These are phyloP conservation scores for Phytophthora brassicae DNA, from an alignment of 352 stramenopile species.

Conservation along the genomic window DNA sequence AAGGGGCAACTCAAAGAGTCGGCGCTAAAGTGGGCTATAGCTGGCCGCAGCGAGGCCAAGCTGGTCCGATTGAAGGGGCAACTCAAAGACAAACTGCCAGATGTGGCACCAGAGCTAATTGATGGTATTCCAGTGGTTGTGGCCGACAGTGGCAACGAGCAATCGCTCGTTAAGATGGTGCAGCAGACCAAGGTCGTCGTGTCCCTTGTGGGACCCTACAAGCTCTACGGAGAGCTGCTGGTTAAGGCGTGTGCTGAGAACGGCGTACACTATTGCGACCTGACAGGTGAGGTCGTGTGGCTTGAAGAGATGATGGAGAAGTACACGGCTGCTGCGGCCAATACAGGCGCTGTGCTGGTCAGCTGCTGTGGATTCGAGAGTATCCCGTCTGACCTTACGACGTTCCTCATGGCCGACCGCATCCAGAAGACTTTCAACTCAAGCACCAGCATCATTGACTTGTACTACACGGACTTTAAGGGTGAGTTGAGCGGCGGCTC, in stretches of 20 bases:
- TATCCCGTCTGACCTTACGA: slow-evolving; percentile 86
- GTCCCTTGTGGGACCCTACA: slow-evolving; percentile 88
- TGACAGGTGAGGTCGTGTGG: slow-evolving; percentile 91
- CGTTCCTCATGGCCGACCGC: slow-evolving; percentile 67
- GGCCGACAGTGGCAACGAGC: slow-evolving; percentile 55
- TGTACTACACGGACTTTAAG: slow-evolving; percentile 53
- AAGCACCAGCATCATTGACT: slow-evolving; percentile 35
- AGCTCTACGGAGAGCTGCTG: slow-evolving; percentile 80
- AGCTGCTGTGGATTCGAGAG: slow-evolving; percentile 90
- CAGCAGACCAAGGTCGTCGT: slow-evolving; percentile 73
- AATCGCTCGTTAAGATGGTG: slow-evolving; percentile 73
- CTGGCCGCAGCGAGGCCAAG: slow-evolving; percentile 76
- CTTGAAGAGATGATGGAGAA: slow-evolving; percentile 77
- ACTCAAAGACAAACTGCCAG: slow-evolving; percentile 53
- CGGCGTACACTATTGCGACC: slow-evolving; percentile 91
- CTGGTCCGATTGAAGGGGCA: slow-evolving; percentile 59
- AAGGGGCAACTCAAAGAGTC: too few relatives aligned
- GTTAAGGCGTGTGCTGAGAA: slow-evolving; percentile 86
- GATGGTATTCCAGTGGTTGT: slow-evolving; percentile 52
- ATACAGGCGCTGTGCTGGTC: slow-evolving; percentile 80
- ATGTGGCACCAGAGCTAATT: slow-evolving; percentile 38
- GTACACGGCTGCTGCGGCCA: slow-evolving; percentile 52
- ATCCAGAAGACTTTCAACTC: slow-evolving; percentile 57
- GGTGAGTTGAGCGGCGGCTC: slow-evolving; percentile 71
- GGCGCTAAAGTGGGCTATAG: slow-evolving; percentile 92